Evolutionary conservation across 2,329 filamentous ascomycete genomes (phyloP).

Genomic region (Aureobasidium vineae): DNA sequence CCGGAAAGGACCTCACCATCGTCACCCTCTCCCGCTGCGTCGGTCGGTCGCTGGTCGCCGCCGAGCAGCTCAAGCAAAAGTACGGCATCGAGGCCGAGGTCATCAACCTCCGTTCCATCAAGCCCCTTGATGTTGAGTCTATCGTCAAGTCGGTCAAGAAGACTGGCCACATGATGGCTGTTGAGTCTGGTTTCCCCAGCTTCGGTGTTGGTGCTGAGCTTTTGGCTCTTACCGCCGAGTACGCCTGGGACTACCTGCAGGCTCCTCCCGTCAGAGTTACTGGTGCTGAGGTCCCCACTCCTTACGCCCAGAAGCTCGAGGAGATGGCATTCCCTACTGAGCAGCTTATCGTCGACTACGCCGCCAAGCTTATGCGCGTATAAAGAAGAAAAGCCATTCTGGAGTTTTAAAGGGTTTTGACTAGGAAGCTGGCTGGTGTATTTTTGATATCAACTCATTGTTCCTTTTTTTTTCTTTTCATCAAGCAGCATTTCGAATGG

Average conservation of each 20-base stretch:
- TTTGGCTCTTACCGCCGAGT: conserved; percentile 92
- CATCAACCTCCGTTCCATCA: conserved; percentile 96
- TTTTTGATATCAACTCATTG: conserved; percentile 26
- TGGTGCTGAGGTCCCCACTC: conserved; percentile 94
- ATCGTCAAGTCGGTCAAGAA: conserved; percentile 99
- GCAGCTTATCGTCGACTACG: conserved; percentile 80
- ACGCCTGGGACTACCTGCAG: conserved; percentile 96
- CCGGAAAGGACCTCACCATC: conserved; percentile 93
- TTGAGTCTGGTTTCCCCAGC: conserved; percentile 94
- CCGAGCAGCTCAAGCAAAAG: conserved; percentile 90
- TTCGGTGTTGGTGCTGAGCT: conserved; percentile 94
- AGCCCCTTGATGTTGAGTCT: conserved; percentile 91
- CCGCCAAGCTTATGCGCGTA: conserved; percentile 75
- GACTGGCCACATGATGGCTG: conserved; percentile 84
- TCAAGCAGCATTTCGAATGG: conserved; percentile 22
- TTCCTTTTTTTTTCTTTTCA: conserved; percentile 7
- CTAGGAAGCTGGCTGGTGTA: conserved; percentile 24
- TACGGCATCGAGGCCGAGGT: conserved; percentile 96
- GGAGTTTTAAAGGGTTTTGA: conserved; percentile 24
- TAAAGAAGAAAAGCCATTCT: conserved; percentile 24
- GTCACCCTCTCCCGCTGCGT: conserved; percentile 94
- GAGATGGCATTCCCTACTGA: conserved; percentile 94
- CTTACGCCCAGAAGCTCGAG: conserved; percentile 90
- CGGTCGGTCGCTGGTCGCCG: conserved; percentile 83
- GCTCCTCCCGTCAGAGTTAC: conserved; percentile 92